phyloP scores from a whole-genome alignment of 108 stramenopile genomes.

The Stephanodiscus minutulus region DNA sequence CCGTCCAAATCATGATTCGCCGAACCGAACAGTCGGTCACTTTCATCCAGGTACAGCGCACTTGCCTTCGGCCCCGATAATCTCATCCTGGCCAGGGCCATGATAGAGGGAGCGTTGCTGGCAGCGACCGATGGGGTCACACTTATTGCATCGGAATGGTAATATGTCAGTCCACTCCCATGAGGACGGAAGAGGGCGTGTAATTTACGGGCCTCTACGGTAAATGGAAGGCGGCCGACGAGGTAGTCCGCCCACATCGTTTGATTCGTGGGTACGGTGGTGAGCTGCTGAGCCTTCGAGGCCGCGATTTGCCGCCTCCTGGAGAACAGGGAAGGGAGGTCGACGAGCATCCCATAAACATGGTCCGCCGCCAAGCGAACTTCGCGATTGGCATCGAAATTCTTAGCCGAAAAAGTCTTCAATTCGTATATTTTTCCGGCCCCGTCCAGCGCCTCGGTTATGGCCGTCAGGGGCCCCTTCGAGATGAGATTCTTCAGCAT shows the following conservation, averaged over 20 bases:
- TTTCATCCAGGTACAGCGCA: not conserved
- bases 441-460: constrained; percentile 86
- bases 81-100: constrained; percentile 18
- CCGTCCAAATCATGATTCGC: not conserved
- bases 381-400: constrained; percentile 49
- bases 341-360: constrained; percentile 74
- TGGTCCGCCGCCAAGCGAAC: constrained; percentile 68
- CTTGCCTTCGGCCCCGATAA: not conserved
- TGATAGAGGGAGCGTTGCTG: constrained; percentile 9
- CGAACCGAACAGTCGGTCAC: not conserved
- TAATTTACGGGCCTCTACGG: constrained; percentile 3
- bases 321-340: constrained; percentile 62
- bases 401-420: constrained; percentile 71
- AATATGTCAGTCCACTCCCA: constrained; percentile 10
- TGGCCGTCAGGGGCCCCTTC: constrained; percentile 81
- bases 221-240: constrained; percentile 8
- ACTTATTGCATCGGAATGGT: constrained; percentile 16
- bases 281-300: constrained; percentile 13
- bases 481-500: constrained; percentile 75
- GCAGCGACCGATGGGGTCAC: constrained; percentile 15
- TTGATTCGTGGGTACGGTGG: not conserved
- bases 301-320: constrained; percentile 51
- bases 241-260: constrained; percentile 13
- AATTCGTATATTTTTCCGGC: constrained; percentile 72
- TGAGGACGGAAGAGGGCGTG: constrained; percentile 21